Conservation (phyloP, 1,139 yeast species). For the Yamadazyma atmosphaerica region DNA sequence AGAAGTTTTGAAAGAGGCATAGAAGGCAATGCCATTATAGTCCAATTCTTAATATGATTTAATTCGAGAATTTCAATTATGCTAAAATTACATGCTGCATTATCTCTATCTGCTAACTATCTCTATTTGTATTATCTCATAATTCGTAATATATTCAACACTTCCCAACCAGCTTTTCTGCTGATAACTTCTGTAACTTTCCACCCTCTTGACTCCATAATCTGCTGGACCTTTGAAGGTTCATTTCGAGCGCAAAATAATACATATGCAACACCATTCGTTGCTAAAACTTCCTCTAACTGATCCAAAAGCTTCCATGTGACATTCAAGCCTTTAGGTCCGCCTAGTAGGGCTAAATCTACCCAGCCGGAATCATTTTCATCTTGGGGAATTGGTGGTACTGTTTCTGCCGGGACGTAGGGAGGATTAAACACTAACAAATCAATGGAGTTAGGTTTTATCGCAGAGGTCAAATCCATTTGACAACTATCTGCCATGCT, state of each 20-base stretch:
- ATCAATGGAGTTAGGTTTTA: constrained; percentile 56
- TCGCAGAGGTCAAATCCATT: constrained; percentile 53
- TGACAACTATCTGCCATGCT: constrained; percentile 54
- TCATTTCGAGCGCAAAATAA: constrained; percentile 84
- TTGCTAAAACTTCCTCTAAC: constrained; percentile 49
- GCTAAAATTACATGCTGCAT: too few species aligned
- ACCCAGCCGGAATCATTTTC: constrained; percentile 65
- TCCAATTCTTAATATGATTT: too few species aligned
- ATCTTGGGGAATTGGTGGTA: constrained; percentile 55
- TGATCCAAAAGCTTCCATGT: constrained; percentile 62
- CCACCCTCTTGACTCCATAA: constrained; percentile 60
- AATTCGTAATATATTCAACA: constrained; percentile 69
- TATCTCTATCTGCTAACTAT: too few species aligned
- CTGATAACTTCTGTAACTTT: constrained; percentile 46
- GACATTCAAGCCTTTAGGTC: constrained; percentile 83
- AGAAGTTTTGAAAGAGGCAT: too few species aligned
- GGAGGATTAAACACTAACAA: constrained; percentile 89
- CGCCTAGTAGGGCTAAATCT: constrained; percentile 88
- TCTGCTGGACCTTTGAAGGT: constrained; percentile 57
- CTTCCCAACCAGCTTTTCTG: constrained; percentile 96
- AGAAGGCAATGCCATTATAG: too few species aligned
- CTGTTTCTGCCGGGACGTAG: constrained; percentile 81
- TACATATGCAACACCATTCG: constrained; percentile 74
- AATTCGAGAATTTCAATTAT: too few species aligned
- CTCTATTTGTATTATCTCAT: too few species aligned